Evolutionary conservation across 139 green algal species (phyloP).

Genomic region (Pycnococcus provasolii): DNA sequence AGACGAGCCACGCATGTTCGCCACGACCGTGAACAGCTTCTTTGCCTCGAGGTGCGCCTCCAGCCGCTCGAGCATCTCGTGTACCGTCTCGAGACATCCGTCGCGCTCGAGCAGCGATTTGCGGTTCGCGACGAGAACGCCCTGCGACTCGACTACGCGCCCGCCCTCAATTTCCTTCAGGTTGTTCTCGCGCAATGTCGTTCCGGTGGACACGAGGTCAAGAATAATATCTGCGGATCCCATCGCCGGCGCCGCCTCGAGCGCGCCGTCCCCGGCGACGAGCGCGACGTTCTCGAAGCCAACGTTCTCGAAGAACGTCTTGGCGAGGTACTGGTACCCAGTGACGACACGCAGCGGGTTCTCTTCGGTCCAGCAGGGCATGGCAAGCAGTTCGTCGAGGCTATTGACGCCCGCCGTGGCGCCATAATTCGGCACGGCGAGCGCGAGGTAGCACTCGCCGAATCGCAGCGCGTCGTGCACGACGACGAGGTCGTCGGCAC

Average conservation of each 20-base stretch:
- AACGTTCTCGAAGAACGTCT: slow-evolving; percentile 66
- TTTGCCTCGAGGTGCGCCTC: slow-evolving; percentile 86
- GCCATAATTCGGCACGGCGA: slow-evolving; percentile 45
- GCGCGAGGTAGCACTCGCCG: slow-evolving; percentile 83
- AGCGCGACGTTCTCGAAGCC: slow-evolving; percentile 76
- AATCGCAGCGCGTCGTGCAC: slow-evolving; percentile 87
- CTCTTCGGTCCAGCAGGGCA: slow-evolving; percentile 66
- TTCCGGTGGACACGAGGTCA: slow-evolving; percentile 77
- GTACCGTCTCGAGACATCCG: slow-evolving; percentile 51
- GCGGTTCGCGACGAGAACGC: slow-evolving; percentile 70
- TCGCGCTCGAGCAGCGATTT: slow-evolving; percentile 43
- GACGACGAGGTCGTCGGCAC: slow-evolving; percentile 62
- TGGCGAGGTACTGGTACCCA: slow-evolving; percentile 57
- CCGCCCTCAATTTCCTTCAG: slow-evolving; percentile 71
- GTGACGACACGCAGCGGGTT: slow-evolving; percentile 68
- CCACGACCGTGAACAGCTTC: slow-evolving; percentile 67
- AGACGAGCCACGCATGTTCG: slow-evolving; percentile 43
- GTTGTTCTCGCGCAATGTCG: slow-evolving; percentile 97
- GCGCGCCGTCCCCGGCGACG: slow-evolving; percentile 47
- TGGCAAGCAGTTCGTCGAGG: slow-evolving; percentile 59
- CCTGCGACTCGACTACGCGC: slow-evolving; percentile 64
- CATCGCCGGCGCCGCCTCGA: slow-evolving; percentile 91
- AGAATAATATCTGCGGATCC: slow-evolving; percentile 94
- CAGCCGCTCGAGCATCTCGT: slow-evolving; percentile 92
- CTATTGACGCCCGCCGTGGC: slow-evolving; percentile 23